phyloP scores from a whole-genome alignment of 768 basidiomycete species.

The Infundibulicybe gibba region DNA sequence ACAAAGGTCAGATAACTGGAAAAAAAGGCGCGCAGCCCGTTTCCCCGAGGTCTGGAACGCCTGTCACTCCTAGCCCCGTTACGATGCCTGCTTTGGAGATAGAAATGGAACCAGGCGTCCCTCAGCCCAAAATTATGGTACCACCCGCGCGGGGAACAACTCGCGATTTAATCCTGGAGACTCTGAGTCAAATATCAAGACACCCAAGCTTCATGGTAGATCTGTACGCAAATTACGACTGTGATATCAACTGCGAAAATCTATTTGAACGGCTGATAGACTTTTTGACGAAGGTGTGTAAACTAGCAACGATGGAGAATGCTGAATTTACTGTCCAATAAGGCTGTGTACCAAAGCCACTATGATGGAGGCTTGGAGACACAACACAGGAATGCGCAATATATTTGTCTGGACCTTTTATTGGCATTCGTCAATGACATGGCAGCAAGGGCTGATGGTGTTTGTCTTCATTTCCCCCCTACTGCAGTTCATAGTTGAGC shows the following conservation, averaged over 20 bases:
- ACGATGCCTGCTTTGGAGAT: constrained; percentile 33
- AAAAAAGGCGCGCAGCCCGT: constrained; percentile 31
- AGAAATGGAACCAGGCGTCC: constrained; percentile 41
- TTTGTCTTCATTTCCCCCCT: constrained; percentile 21
- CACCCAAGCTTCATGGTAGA: constrained; percentile 94
- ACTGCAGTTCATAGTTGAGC: constrained; percentile 6
- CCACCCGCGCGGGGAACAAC: constrained; percentile 84
- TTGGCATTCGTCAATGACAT: constrained; percentile 87
- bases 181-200: constrained; percentile 74
- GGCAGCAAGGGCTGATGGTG: constrained; percentile 57
- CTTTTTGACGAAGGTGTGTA: constrained; percentile 81
- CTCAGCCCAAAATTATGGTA: constrained; percentile 56
- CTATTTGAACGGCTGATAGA: constrained; percentile 86
- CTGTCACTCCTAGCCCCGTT: constrained; percentile 38
- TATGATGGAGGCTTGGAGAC: constrained; percentile 54
- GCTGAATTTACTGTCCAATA: constrained; percentile 4
- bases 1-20: constrained; percentile 19
- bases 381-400: constrained; percentile 76
- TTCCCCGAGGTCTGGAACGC: constrained; percentile 54
- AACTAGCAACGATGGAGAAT: not conserved
- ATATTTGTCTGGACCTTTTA: constrained; percentile 84
- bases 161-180: constrained; percentile 87
- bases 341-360: constrained; percentile 81
- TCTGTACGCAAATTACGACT: constrained; percentile 94
- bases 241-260: constrained; percentile 95